phyloP scores from a whole-genome alignment of 225 moss, liverwort and hornwort species.

The Ulota crispa region DNA sequence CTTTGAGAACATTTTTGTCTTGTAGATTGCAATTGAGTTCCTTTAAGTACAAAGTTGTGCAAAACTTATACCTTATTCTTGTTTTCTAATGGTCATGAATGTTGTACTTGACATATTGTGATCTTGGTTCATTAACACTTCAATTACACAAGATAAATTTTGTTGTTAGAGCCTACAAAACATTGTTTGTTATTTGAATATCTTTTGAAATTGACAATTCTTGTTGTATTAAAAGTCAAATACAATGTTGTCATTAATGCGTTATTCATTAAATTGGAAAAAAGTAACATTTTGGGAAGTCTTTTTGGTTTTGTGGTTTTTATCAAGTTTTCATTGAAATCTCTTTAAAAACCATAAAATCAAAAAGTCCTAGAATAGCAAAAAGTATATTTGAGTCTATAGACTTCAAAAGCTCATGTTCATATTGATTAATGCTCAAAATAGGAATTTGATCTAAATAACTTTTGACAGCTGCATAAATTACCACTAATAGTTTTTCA shows the following conservation, averaged over 20 bases:
- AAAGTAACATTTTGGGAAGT: too few species aligned
- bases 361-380: too few species aligned
- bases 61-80: neutral
- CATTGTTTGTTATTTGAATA: neutral
- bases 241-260: neutral
- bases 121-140: slow-evolving; percentile 15
- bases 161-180: neutral
- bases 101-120: slow-evolving; percentile 15
- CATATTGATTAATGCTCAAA: too few species aligned
- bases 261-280: too few species aligned
- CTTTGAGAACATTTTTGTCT: neutral
- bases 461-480: too few species aligned
- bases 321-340: too few species aligned
- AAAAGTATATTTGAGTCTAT: too few species aligned
- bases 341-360: too few species aligned
- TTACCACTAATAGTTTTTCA: too few species aligned
- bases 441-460: too few species aligned
- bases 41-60: neutral
- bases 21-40: neutral
- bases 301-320: too few species aligned
- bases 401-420: too few species aligned
- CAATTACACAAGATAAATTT: slow-evolving; percentile 13
- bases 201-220: neutral
- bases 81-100: neutral
- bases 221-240: neutral